Conservation (phyloP, 805 yeast species). For the Candida silvicultrix region DNA sequence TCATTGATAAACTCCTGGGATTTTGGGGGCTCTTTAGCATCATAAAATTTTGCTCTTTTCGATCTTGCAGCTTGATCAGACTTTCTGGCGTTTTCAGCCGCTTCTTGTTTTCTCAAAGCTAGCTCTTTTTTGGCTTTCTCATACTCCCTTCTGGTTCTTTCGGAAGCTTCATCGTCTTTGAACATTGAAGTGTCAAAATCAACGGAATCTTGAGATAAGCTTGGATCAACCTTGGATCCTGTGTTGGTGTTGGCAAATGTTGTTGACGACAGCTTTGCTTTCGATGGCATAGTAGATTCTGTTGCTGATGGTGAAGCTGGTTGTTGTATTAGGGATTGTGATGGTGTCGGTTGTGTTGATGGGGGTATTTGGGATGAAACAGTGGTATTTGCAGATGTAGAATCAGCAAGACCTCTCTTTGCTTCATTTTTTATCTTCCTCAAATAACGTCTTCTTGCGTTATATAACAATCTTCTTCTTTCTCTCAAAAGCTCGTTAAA, state of each 20-base stretch:
- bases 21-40: not conserved
- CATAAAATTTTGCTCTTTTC: not conserved
- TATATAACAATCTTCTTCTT: constrained; percentile 4
- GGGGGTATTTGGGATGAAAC: not conserved
- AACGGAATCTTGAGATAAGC: not conserved
- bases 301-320: not conserved
- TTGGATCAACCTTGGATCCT: not conserved
- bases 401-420: not conserved
- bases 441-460: constrained; percentile 6
- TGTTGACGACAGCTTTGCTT: not conserved
- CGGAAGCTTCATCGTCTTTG: not conserved
- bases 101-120: constrained; percentile 6
- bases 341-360: not conserved
- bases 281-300: not conserved
- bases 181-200: not conserved
- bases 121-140: constrained; percentile 10
- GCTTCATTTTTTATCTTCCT: constrained; percentile 1
- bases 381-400: not conserved
- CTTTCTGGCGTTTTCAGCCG: constrained; percentile 1
- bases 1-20: constrained; percentile 1
- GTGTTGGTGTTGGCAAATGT: too few species aligned
- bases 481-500: constrained; percentile 1
- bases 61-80: constrained; percentile 1
- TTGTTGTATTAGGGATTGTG: not conserved
- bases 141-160: constrained; percentile 7